phyloP scores from a whole-genome alignment of 139 green algal genomes.

The Chlorella sp. region DNA sequence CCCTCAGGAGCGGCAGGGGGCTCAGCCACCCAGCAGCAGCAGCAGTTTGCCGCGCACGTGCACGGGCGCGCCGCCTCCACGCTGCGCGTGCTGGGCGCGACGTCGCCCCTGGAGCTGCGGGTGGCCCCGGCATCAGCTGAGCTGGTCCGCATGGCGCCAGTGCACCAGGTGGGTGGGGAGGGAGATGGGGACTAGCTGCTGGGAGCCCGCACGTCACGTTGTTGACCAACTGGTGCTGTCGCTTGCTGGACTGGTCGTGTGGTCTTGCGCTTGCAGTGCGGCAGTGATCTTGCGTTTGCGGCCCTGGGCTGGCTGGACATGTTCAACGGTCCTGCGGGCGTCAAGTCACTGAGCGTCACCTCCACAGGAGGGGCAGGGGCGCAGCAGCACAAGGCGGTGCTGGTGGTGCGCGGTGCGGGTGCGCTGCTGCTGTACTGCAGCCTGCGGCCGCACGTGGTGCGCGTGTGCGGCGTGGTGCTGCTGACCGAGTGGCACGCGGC shows the following conservation, averaged over 20 bases:
- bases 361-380: conserved; percentile 4
- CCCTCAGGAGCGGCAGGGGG: too few relatives aligned
- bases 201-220: too few relatives aligned
- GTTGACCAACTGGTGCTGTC: too few relatives aligned
- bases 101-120: background rate
- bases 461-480: background rate
- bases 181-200: too few relatives aligned
- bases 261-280: background rate
- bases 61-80: background rate
- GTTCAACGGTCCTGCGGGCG: conserved; percentile 66
- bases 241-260: too few relatives aligned
- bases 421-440: conserved; percentile 45
- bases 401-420: conserved; percentile 40
- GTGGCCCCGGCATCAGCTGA: background rate
- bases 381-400: background rate
- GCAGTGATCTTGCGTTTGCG: conserved; percentile 31
- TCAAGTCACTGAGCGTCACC: conserved; percentile 5
- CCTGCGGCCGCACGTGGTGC: conserved; percentile 7
- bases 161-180: too few relatives aligned
- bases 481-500: conserved; percentile 3
- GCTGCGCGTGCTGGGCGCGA: background rate
- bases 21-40: too few relatives aligned
- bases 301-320: conserved; percentile 60
- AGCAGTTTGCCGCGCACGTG: background rate
- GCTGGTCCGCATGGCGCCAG: background rate